phyloP scores from a whole-genome alignment of 2,329 filamentous ascomycete genomes.

The Clonostachys chloroleuca region DNA sequence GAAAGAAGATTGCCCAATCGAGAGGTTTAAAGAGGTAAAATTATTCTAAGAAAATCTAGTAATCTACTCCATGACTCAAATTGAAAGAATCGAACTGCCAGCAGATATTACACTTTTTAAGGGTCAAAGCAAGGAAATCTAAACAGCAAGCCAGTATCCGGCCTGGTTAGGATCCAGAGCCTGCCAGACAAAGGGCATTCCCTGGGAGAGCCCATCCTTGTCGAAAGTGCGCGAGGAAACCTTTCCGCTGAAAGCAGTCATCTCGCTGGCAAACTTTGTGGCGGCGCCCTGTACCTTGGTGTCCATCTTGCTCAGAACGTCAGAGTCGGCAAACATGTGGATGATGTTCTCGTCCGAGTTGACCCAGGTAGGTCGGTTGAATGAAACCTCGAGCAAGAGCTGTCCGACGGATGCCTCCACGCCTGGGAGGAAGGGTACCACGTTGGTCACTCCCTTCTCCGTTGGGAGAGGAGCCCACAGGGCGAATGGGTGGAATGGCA shows the following conservation, averaged over 20 bases:
- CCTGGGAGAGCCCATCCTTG: slow-evolving; percentile 31
- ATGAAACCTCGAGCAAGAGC: slow-evolving; percentile 28
- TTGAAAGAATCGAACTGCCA: no score
- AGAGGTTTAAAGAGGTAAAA: no score
- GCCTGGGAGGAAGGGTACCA: slow-evolving; percentile 26
- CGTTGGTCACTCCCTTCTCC: slow-evolving; percentile 26
- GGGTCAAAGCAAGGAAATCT: no score
- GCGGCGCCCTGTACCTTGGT: slow-evolving; percentile 21
- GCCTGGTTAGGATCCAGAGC: no score
- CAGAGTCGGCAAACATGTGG: slow-evolving; percentile 31
- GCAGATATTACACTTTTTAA: no score
- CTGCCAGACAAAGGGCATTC: slow-evolving; percentile 39
- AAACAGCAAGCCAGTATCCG: no score
- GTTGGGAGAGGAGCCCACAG: slow-evolving; percentile 30
- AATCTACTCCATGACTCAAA: no score
- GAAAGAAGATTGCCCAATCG: no score
- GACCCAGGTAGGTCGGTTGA: slow-evolving; percentile 31
- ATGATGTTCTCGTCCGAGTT: slow-evolving; percentile 26
- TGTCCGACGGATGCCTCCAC: slow-evolving; percentile 23
- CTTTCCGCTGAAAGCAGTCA: slow-evolving; percentile 28
- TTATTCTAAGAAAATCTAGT: no score
- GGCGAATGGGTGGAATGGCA: slow-evolving; percentile 35
- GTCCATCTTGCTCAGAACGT: slow-evolving; percentile 25
- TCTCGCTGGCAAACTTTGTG: slow-evolving; percentile 22
- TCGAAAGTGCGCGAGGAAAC: slow-evolving; percentile 31